Evolutionary conservation across 106 monocot species (phyloP), one percentile per base, ranked within the genome.

Genomic region (Cymbidium sinense): DNA sequence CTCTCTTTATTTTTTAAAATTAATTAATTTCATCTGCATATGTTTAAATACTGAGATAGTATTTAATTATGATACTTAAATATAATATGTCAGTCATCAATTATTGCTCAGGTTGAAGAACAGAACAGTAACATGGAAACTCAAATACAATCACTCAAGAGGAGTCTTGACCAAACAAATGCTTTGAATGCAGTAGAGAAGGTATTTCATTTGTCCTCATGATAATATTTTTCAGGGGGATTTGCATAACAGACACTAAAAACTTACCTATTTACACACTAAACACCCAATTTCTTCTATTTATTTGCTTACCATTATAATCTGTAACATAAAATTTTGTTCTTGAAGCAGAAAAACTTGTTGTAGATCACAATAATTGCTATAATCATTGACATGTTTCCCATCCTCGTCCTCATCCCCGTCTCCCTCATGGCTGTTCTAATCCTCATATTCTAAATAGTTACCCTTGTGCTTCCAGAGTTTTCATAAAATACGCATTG

Each of bases 101-200:
- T 35, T 74, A 28, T 44, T 27, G 2, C 9, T 25, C 27, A 74
- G 74, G 43, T 74, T 44, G 74, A 74, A 74, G 74, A 74, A 74
- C 74, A 74, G 25, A 74, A 74, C 74, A 44, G 43, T 2, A 44
- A 12, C 28, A 74, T 74, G 74, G 74, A 74, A 74, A 27, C 43
- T 44, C 41, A 74, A 35, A 74, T 74, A 74, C 74, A 74, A 47
- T 74, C 74, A 25, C 74, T 74, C 21, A 44, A 47, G 47, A 25
- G 28, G 44, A 74, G 13, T 13, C 43, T 27, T 43, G 41, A 27
- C n/a, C 35, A 15, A 12, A 17, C 12, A 44, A 19, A 44, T 43
- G 21, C 74, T 44, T 43, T 25, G 44, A 74, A 74, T 74, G 74
- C 74, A 74, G 44, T 44, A 44, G 74, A 43, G 44, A 74, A 74